Evolutionary conservation across 495 filamentous ascomycete genomes (phyloP).

Genomic region (Podospora comata): DNA sequence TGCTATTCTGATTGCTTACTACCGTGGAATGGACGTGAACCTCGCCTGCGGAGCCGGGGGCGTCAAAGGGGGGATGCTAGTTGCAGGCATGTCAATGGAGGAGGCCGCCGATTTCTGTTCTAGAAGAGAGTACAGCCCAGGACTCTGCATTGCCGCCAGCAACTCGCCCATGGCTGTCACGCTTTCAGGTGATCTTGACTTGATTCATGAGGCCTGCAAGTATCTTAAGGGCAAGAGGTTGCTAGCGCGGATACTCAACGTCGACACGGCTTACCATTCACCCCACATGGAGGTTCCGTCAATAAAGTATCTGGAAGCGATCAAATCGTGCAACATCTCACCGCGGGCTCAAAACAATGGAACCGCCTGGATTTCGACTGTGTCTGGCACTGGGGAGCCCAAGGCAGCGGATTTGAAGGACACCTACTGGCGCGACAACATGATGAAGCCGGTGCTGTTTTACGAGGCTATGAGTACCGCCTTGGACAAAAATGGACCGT

Average conservation of each 20-base stretch:
- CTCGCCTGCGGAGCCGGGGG: constrained; percentile 32
- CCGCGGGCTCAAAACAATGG: constrained; percentile 24
- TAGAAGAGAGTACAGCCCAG: constrained; percentile 23
- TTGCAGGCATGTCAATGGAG: constrained; percentile 30
- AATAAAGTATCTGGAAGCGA: constrained; percentile 37
- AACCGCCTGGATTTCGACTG: constrained; percentile 40
- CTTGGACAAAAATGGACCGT: constrained; percentile 33
- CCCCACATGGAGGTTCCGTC: constrained; percentile 52
- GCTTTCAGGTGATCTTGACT: constrained; percentile 42
- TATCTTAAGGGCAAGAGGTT: constrained; percentile 40
- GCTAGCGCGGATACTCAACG: constrained; percentile 36
- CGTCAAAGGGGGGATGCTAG: constrained; percentile 41
- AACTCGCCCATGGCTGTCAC: constrained; percentile 41
- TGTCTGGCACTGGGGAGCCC: constrained; percentile 32
- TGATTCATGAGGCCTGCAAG: constrained; percentile 35
- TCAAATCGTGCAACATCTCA: constrained; percentile 29
- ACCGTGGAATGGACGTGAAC: constrained; percentile 39
- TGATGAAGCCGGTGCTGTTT: constrained; percentile 57
- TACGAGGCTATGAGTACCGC: constrained; percentile 48
- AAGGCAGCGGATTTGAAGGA: constrained; percentile 25
- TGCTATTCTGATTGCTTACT: constrained; percentile 46
- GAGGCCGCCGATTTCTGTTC: constrained; percentile 38
- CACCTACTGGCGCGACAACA: constrained; percentile 59
- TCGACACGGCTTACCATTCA: constrained; percentile 62
- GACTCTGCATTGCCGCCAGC: constrained; percentile 42